phyloP scores from a whole-genome alignment of 305 asterid species.

The Plantago lanceolata region DNA sequence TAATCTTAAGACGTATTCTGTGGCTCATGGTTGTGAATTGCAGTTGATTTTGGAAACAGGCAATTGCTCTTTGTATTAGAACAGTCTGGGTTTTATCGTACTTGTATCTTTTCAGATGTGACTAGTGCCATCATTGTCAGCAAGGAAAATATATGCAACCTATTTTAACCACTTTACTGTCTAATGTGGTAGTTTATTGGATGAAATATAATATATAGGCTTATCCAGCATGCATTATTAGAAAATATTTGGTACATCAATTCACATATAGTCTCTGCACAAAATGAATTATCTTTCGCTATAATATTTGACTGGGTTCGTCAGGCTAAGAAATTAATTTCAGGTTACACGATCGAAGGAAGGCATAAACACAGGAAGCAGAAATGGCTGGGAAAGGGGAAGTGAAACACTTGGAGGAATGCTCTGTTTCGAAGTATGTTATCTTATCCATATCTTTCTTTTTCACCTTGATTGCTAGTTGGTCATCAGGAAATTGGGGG shows the following conservation, averaged over 20 bases:
- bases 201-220: no score
- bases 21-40: neutral
- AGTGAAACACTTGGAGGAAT: conserved; percentile 52
- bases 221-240: no score
- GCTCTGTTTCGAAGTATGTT: conserved; percentile 51
- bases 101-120: neutral
- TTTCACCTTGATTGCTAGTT: neutral
- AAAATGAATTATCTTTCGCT: neutral
- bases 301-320: neutral
- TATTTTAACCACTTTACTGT: no score
- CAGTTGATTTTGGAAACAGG: neutral
- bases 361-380: neutral
- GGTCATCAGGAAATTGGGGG: neutral
- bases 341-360: conserved; percentile 12
- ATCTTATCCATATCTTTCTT: neutral
- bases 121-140: neutral
- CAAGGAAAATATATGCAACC: no score
- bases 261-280: no score
- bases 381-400: conserved; percentile 44
- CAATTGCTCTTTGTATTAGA: neutral
- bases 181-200: no score
- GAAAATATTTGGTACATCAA: no score
- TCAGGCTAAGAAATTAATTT: neutral
- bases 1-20: neutral
- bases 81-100: neutral